These are phyloP conservation scores for Wallacemonas sp. DNA, from an alignment of 208 protist genomes.

Conservation along the genomic window DNA sequence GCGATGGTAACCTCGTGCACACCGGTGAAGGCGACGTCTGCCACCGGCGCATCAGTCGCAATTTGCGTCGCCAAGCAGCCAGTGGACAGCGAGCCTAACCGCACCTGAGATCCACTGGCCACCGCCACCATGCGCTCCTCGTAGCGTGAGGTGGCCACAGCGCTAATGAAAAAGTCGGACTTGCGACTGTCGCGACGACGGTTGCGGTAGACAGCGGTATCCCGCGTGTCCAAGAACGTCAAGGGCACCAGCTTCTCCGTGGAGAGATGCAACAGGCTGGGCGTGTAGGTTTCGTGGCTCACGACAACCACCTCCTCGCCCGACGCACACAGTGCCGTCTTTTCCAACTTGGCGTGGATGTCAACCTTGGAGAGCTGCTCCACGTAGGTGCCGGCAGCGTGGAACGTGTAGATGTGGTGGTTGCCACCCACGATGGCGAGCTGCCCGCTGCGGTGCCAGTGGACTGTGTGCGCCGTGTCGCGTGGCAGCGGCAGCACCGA, in stretches of 20 bases:
- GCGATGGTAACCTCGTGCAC: conserved; percentile 63
- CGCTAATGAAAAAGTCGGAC: conserved; percentile 57
- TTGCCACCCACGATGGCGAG: conserved; percentile 74
- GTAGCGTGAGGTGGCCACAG: conserved; percentile 22
- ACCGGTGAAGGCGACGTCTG: conserved; percentile 49
- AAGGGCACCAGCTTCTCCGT: conserved; percentile 66
- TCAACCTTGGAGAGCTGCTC: conserved; percentile 76
- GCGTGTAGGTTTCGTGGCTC: conserved; percentile 54
- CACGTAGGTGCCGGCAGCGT: conserved; percentile 77
- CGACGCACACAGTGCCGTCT: conserved; percentile 51
- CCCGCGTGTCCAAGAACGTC: conserved; percentile 65
- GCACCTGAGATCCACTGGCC: conserved; percentile 51
- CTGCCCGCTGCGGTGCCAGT: conserved; percentile 86
- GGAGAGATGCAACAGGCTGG: conserved; percentile 50
- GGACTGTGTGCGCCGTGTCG: conserved; percentile 61
- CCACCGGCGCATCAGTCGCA: conserved; percentile 40
- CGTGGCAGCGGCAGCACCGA: conserved; percentile 69
- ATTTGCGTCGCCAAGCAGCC: conserved; percentile 63
- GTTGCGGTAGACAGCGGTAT: conserved; percentile 62
- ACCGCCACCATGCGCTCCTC: conserved; percentile 34
- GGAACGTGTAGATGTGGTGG: conserved; percentile 79
- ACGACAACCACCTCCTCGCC: conserved; percentile 76
- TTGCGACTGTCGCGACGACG: conserved; percentile 59
- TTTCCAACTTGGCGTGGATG: conserved; percentile 36
- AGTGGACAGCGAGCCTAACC: conserved; percentile 60